phyloP scores from a whole-genome alignment of 2,329 filamentous ascomycete species.

The Colletotrichum sp. region DNA sequence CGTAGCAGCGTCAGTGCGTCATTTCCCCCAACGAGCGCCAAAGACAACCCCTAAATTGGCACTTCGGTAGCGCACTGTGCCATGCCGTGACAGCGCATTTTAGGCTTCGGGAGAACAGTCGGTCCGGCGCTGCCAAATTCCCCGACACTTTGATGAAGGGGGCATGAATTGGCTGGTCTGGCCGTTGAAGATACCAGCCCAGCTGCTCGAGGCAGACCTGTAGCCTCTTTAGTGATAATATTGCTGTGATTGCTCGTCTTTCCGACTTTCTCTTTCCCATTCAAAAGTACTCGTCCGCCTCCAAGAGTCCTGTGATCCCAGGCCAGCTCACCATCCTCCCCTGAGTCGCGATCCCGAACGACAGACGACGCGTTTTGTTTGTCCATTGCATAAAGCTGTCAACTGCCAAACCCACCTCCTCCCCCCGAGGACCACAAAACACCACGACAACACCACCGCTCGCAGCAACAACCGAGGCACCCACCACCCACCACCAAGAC shows the following conservation, averaged over 20 bases:
- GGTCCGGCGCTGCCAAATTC: constrained; percentile 16
- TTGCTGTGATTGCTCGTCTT: background rate
- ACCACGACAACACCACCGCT: background rate
- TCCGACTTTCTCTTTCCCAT: background rate
- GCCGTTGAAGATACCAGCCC: background rate
- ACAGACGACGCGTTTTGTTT: constrained; percentile 8
- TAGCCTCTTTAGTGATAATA: background rate
- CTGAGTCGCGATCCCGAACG: constrained; percentile 6
- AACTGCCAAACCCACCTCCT: constrained; percentile 4
- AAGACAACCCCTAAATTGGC: constrained; percentile 7
- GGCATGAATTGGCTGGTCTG: background rate
- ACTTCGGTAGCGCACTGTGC: constrained; percentile 9
- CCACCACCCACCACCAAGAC: background rate
- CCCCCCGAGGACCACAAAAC: background rate
- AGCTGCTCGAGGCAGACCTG: background rate
- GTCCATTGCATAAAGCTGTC: constrained; percentile 13
- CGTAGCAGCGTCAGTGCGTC: constrained; percentile 16
- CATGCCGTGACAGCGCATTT: background rate
- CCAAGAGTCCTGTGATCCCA: background rate
- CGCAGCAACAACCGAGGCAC: background rate
- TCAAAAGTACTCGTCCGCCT: background rate
- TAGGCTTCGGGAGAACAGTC: constrained; percentile 18
- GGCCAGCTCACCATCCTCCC: background rate
- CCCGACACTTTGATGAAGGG: constrained; percentile 16
- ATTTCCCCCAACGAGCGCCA: background rate